Base-by-base conservation (phyloP, 768 basidiomycete genomes). In the Mycena galericulata region DNA sequence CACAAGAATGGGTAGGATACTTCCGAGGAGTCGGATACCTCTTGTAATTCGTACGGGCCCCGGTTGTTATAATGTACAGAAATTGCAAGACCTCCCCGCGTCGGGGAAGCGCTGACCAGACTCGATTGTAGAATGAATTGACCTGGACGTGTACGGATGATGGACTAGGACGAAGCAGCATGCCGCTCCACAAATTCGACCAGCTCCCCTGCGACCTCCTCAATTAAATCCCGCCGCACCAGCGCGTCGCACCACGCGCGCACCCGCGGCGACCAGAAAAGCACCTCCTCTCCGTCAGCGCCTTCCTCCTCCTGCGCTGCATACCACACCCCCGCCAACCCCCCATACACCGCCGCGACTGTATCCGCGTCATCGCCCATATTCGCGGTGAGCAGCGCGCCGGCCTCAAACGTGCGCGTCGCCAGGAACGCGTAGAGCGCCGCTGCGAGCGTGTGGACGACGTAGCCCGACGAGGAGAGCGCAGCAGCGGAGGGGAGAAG, bases 351-450 rank as follows among this genome's bases (percentile, higher is more conserved):
- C 5, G 82, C 82, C 2, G 83, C 85, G 12, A 84, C 80, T 8
- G 84, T 85, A 73, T 85, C 84, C 1, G 85, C 81, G 70, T 85
- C 83, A 59, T 72, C 69, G 2, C 84, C 82, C 62, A 85, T 71
- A 70, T 86, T 86, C 12, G 83, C 80, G 12, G 82, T 82, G 76
- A 84, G 77, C 46, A 84, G 74, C 2, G 84, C 85, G n/a, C 85
- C 85, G 8, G 81, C 79, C 62, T 85, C 84, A 54, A 85, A 85
- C 8, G 73, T 82, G 36, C 76, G 73, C 26, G 85, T 85, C 11
- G 80, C 78, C 26, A 86, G 78, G 72, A 86, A 86, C 59, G 83
- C 84, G 61, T 85, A 85, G 6, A 85, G 74, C 9, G 82, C 85
- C 1, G 83, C 81, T 7, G 82, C 75, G 18, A 83, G 67, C 1